Evolutionary conservation across 441 rosid genomes (phyloP).

Genomic region (Syzygium malaccense): DNA sequence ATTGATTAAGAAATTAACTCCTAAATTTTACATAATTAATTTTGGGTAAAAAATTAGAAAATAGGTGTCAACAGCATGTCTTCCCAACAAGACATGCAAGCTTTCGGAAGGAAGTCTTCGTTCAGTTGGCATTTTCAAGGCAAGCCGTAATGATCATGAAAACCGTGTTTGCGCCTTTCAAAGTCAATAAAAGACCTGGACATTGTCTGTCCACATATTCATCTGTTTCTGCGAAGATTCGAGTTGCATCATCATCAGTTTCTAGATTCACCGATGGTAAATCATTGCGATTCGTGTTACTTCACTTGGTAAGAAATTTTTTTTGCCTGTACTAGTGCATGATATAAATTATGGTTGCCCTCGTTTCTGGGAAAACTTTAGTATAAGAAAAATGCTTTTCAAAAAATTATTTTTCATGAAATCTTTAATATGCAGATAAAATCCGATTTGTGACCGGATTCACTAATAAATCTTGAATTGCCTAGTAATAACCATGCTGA

Average conservation of each 20-base stretch:
- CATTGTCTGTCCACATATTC: background rate
- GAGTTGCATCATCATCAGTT: background rate
- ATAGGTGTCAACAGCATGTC: no score
- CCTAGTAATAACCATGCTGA: background rate
- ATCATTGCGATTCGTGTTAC: background rate
- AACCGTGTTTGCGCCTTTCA: background rate
- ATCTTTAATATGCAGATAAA: no score
- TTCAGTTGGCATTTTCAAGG: background rate
- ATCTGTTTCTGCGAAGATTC: background rate
- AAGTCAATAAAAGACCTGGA: background rate
- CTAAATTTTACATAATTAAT: no score
- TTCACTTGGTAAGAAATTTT: background rate
- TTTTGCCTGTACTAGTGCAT: background rate
- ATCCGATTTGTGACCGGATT: background rate
- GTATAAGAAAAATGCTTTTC: background rate
- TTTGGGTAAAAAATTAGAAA: no score
- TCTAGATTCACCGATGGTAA: background rate
- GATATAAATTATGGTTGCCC: background rate
- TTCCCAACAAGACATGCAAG: background rate
- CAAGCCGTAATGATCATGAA: background rate
- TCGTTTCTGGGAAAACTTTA: background rate
- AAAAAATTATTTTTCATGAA: background rate
- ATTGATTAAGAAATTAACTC: no score
- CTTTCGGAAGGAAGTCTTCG: background rate
- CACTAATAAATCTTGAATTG: background rate